A percentile compares a stretch with the other conserved stretches of the same genome.
Conservation (phyloP, 176 grass and related monocot species). For the Paspalum notatum region DNA sequence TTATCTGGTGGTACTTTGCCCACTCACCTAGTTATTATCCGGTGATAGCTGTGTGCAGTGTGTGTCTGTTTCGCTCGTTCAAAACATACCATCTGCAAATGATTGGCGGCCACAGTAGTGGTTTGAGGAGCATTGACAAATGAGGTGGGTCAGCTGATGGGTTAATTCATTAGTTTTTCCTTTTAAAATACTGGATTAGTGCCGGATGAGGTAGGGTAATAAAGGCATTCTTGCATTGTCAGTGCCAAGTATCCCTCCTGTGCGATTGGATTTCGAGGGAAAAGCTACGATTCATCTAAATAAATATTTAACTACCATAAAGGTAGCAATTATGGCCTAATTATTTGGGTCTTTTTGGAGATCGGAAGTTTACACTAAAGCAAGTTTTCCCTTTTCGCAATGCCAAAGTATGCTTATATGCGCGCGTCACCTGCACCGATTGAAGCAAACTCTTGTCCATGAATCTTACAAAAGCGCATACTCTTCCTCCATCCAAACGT, state of each 20-base stretch:
- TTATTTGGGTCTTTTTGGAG: not conserved
- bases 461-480: not conserved
- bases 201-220: not conserved
- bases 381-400: not conserved
- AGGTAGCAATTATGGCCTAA: slow-evolving; percentile 8
- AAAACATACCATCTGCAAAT: not conserved
- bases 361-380: slow-evolving; percentile 3
- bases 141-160: not conserved
- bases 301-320: slow-evolving; percentile 3
- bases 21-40: no score
- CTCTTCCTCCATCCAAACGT: not conserved
- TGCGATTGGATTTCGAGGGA: not conserved
- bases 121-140: not conserved
- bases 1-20: no score
- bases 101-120: not conserved
- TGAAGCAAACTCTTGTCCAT: not conserved
- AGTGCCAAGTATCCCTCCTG: not conserved
- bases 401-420: not conserved
- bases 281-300: not conserved
- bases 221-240: not conserved
- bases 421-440: not conserved
- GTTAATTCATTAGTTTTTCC: not conserved
- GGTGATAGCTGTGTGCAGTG: no score
- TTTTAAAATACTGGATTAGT: not conserved
- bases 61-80: no score